These are phyloP conservation scores for Dioszegia aurantiaca DNA, from an alignment of 768 basidiomycete species.

Conservation along the genomic window DNA sequence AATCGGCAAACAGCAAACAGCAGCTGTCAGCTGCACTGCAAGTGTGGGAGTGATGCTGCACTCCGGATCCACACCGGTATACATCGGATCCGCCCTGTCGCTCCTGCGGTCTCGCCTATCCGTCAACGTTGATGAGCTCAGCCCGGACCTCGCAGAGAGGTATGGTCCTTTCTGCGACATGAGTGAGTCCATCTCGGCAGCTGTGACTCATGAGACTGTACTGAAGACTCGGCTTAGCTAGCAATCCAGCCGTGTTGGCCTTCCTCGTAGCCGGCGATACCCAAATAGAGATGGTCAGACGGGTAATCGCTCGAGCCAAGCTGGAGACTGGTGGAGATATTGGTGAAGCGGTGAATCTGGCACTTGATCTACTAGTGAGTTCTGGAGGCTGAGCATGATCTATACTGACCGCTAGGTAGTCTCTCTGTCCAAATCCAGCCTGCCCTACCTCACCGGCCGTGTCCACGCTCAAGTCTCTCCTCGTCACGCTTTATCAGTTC, in stretches of 20 bases:
- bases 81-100: conserved; percentile 9
- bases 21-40: not conserved
- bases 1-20: too few species aligned
- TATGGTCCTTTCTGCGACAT: conserved; percentile 23
- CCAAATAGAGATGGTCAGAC: not conserved
- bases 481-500: conserved; percentile 24
- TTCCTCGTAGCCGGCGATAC: conserved; percentile 3
- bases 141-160: conserved; percentile 12
- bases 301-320: conserved; percentile 8
- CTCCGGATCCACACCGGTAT: not conserved
- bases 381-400: not conserved
- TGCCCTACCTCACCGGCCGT: conserved; percentile 22
- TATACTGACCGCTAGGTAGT: conserved; percentile 20
- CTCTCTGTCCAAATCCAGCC: conserved; percentile 14
- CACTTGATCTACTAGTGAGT: conserved; percentile 19
- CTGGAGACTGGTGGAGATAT: not conserved
- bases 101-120: conserved; percentile 5
- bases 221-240: conserved; percentile 7
- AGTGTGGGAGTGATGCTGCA: too few species aligned
- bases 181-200: conserved; percentile 12
- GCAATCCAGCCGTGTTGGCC: conserved; percentile 15
- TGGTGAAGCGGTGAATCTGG: conserved; percentile 9
- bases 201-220: not conserved
- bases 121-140: conserved; percentile 18
- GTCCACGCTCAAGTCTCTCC: conserved; percentile 40